Evolutionary conservation across 495 filamentous ascomycete species (phyloP), one percentile per base, ranked within the genome.

Genomic region (Podospora pseudoanserina): DNA sequence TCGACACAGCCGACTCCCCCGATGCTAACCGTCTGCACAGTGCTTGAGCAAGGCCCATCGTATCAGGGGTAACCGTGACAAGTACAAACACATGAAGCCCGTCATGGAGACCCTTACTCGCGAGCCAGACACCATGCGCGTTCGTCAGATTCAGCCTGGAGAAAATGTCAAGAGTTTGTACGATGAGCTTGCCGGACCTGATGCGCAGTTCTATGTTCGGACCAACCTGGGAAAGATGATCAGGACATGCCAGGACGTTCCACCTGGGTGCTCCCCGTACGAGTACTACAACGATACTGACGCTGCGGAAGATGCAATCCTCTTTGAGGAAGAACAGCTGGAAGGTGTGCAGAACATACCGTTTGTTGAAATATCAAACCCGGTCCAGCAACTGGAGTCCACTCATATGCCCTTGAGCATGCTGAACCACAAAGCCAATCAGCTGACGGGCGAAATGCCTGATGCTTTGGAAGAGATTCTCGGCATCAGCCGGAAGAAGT

Each of bases 231-330:
- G 66, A 15, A 69, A 65, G 19, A 60, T 73, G 20, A 67, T 64
- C 55, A 56, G 67, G 55, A 67, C 66, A 15, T 56, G 27, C 28
- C 67, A 71, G 28, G 60, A 75, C 19, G 39, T 11, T 11, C 61
- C 67, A 56, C 18, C 66, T 13, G 53, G 60, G 67, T 4, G 60
- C 19, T 18, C 71, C 19, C 71, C 70, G 55, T 74, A 74, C 15
- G 39, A 70, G 3, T 79, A 78, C 67, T 86, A 85, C 67, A 79
- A 79, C 57, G 76, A 84, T 65, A 75, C 78, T 13, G 81, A 86
- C 63, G 78, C 68, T 4, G 74, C 79, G 5, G 84, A 86, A 69
- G 82, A 86, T 53, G 66, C 70, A 15, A 66, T 84, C 9, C 69
- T 86, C 13, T 84, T 86, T 67, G 77, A 80, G 1, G 79, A 85